Base-by-base conservation (phyloP, 306 rosid species). In the Vicia villosa region DNA sequence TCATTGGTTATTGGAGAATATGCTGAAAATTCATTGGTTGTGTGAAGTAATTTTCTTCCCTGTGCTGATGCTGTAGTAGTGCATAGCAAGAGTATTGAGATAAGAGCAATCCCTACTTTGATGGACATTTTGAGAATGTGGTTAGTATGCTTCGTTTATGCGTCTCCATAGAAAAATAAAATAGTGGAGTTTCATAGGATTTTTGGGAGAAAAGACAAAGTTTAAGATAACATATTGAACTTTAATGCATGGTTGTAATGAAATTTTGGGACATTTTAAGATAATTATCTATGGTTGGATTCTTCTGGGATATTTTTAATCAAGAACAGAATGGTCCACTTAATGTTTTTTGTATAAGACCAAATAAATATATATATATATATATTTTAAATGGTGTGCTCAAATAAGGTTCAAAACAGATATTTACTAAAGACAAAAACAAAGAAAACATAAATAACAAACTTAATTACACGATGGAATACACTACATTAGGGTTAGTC, bases 21-120 rank as follows among this genome's bases (percentile, higher is more conserved):
- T 64, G 73, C 42, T 10, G 67, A 59, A 19, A 70, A 10, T 5
- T 45, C 72, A 66, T 72, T 43, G 5, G 10, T 14, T 5, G 68
- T 13, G 41, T 65, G 9, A 11, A 63, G 63, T 43, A 40, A 40
- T 67, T 79, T 68, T 64, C 78, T 66, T 49, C 81, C 84, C 49
- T 73, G 32, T 41, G 68, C 63, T 32, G 22, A 20, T 69, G 64
- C 41, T 32, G 30, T 20, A 65, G 64, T 17, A 10, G 70, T 22
- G 63, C 30, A 65, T n/a, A 74, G 20, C 17, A 80, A 24, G 64
- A 74, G 4, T 46, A 70, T 9, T 45, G 66, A 32, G 52, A 83
- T 24, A 5, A 80, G 5, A 74, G 11, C 14, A 13, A 50, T 41
- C n/a, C 4, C 11, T 28, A 59, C 3, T 36, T 9, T 50, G 26